Conservation (phyloP, 495 filamentous ascomycete species). For the Letharia columbiana region DNA sequence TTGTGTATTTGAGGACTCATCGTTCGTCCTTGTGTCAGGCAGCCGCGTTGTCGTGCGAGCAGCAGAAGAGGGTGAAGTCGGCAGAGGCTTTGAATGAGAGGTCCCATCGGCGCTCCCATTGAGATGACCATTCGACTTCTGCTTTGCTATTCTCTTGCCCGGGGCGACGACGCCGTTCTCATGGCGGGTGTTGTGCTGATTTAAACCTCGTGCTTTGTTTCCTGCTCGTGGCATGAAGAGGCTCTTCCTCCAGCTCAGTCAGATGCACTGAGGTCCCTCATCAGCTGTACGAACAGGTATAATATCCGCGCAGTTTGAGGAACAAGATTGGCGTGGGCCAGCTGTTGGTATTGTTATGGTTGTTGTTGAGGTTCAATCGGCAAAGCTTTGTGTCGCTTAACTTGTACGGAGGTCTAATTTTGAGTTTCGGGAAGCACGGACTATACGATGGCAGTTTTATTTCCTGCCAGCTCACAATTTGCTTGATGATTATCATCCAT, state of each 20-base stretch:
- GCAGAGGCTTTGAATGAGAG: conserved; percentile 35
- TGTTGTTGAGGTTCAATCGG: neutral
- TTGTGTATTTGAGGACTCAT: conserved; percentile 12
- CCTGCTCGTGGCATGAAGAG: conserved; percentile 39
- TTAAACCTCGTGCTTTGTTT: conserved; percentile 45
- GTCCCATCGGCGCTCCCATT: conserved; percentile 48
- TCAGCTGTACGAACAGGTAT: neutral
- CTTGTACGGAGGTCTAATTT: no score
- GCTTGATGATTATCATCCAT: neutral
- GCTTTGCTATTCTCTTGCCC: conserved; percentile 68
- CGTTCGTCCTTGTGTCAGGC: conserved; percentile 25
- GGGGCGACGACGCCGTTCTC: conserved; percentile 82
- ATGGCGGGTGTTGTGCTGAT: conserved; percentile 68
- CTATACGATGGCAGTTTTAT: neutral
- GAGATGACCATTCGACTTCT: conserved; percentile 55
- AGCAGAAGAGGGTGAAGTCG: conserved; percentile 35
- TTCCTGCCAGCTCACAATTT: neutral
- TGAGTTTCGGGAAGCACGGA: neutral
- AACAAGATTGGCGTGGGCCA: neutral
- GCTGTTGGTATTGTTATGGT: neutral
- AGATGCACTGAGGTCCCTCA: conserved; percentile 14
- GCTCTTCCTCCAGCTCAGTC: conserved; percentile 19
- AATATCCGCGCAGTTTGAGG: neutral
- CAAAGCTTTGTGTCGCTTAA: neutral
- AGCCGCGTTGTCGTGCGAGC: conserved; percentile 34